phyloP scores from a whole-genome alignment of 2,329 filamentous ascomycete species.

The Thelonectria discophora region DNA sequence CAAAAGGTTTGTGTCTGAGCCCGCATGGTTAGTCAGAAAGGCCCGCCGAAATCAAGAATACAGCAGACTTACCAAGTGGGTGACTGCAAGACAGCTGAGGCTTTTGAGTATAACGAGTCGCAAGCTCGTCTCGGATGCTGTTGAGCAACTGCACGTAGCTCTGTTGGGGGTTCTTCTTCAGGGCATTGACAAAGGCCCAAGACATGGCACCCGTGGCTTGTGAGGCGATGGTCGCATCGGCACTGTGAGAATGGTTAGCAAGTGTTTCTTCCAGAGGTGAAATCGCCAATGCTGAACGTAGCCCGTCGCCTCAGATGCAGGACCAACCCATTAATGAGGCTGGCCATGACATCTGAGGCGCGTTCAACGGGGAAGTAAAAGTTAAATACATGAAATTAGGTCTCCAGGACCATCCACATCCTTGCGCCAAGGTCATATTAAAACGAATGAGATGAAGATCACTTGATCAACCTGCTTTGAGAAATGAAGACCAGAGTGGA shows the following conservation, averaged over 20 bases:
- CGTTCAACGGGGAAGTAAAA: slow-evolving; percentile 38
- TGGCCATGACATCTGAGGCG: slow-evolving; percentile 55
- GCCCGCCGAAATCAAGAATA: not conserved
- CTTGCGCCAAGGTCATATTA: slow-evolving; percentile 7
- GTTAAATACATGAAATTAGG: slow-evolving; percentile 31
- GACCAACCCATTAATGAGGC: slow-evolving; percentile 44
- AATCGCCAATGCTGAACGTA: slow-evolving; percentile 50
- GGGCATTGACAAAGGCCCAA: slow-evolving; percentile 91
- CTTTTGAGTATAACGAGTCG: slow-evolving; percentile 90
- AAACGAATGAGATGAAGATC: not conserved
- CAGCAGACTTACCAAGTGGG: slow-evolving; percentile 77
- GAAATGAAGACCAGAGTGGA: slow-evolving; percentile 4
- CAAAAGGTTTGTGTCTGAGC: slow-evolving; percentile 67
- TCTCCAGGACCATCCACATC: not conserved
- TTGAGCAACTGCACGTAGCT: slow-evolving; percentile 97
- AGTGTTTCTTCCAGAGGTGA: not conserved
- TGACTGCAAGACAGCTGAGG: slow-evolving; percentile 97
- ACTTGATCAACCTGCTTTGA: not conserved
- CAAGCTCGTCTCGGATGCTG: slow-evolving; percentile 91
- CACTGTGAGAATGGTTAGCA: slow-evolving; percentile 59
- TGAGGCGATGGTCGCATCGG: slow-evolving; percentile 89
- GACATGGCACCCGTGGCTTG: slow-evolving; percentile 98
- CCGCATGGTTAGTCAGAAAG: slow-evolving; percentile 18
- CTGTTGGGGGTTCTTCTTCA: slow-evolving; percentile 97
- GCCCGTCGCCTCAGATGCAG: slow-evolving; percentile 58